Conservation (phyloP, 2,329 filamentous ascomycete species). For the Claviceps sp. region DNA sequence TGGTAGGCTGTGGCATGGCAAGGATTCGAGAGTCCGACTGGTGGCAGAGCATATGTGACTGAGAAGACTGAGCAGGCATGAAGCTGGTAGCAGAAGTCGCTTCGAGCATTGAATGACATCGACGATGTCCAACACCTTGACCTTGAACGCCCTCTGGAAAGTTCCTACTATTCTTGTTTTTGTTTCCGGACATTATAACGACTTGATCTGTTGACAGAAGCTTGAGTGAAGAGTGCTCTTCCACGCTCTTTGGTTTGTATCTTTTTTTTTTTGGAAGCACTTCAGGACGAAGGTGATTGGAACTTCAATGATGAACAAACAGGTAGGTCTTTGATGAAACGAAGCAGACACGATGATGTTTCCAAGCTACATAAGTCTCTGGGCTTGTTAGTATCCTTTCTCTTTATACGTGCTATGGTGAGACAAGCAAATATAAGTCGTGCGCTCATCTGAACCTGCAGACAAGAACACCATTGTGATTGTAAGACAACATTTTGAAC, state of each 20-base stretch:
- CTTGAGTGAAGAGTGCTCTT: neutral
- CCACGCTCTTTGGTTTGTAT: neutral
- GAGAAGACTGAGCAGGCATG: neutral
- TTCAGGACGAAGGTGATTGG: neutral
- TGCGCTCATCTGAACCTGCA: too few relatives aligned
- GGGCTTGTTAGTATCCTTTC: neutral
- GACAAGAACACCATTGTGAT: neutral
- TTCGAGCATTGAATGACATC: neutral
- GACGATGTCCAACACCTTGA: neutral
- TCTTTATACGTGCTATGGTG: neutral
- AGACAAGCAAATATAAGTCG: neutral
- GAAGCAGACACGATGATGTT: neutral
- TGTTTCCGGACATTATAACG: neutral
- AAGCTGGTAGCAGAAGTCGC: neutral
- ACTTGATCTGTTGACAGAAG: neutral
- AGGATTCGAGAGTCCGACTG: neutral
- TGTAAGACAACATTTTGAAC: neutral
- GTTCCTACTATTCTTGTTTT: neutral
- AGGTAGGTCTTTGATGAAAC: neutral
- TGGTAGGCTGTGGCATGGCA: neutral
- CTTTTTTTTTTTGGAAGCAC: neutral
- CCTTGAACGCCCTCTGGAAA: neutral
- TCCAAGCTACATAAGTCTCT: neutral
- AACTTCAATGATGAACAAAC: neutral
- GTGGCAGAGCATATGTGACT: neutral